phyloP scores from a whole-genome alignment of 176 grass and related monocot genomes.

The Pharus latifolius region DNA sequence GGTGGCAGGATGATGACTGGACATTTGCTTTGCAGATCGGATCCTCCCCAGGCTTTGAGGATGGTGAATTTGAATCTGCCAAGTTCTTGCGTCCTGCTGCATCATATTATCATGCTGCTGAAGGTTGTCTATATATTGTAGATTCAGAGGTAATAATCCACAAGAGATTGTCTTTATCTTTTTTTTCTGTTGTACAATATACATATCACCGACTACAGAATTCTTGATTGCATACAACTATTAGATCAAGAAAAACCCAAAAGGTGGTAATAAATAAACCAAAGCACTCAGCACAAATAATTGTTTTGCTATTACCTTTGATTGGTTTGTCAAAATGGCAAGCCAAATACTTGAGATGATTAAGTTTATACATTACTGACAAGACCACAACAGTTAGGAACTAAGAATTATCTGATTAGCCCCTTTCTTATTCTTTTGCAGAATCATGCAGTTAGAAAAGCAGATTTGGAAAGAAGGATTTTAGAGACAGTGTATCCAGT shows the following conservation, averaged over 20 bases:
- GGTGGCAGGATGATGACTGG: background rate
- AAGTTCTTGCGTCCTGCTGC: conserved; percentile 73
- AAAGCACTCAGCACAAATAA: background rate
- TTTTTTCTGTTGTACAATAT: background rate
- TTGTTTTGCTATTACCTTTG: background rate
- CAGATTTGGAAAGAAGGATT: conserved; percentile 63
- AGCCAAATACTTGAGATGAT: too few relatives aligned
- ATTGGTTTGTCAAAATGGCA: too few relatives aligned
- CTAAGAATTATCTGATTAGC: background rate
- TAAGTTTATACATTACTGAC: background rate
- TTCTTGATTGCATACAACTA: background rate
- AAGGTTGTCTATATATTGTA: conserved; percentile 83
- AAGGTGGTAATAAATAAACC: background rate
- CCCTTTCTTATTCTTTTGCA: conserved; percentile 16
- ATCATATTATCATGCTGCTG: conserved; percentile 54
- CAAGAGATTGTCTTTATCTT: background rate
- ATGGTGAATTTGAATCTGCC: conserved; percentile 89
- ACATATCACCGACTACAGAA: background rate
- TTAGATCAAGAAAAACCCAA: background rate
- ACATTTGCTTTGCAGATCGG: conserved; percentile 61
- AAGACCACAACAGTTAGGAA: background rate
- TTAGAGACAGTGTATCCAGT: conserved; percentile 71
- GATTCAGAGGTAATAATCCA: conserved; percentile 75
- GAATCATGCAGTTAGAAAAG: conserved; percentile 82
- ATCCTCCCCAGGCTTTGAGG: conserved; percentile 77